Evolutionary conservation across 2,329 filamentous ascomycete genomes (phyloP), one percentile per base, ranked within the genome.

Genomic region (Alternaria incomplexa): DNA sequence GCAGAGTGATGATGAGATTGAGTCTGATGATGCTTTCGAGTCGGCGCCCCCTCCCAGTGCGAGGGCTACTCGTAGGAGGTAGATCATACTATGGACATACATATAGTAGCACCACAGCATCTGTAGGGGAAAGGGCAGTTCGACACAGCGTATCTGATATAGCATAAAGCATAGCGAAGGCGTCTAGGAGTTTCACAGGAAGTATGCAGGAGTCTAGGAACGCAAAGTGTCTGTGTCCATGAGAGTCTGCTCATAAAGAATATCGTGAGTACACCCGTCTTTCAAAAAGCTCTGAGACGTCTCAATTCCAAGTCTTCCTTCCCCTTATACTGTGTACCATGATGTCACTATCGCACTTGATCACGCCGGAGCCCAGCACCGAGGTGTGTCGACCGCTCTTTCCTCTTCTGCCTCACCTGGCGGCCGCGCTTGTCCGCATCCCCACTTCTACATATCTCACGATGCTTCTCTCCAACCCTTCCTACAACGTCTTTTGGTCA

Each of bases 1-100:
- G n/a, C 45, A 81, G 78, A 80, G 77, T 51, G 80, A 81, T 53
- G 80, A 81, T 57, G 80, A 81, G 57, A 81, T 81, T 6, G 79
- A 81, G 56, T 80, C 80, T 58, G 77, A 79, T 28, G 78, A 81
- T 60, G 80, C 79, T 17, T 81, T 81, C 55, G 80, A 81, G 54
- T 76, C 80, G 2, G 64, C 71, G 17, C 69, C 77, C 23, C 69
- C 69, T 22, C 50, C 53, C 8, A 62, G 58, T 32, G 56, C 75
- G 22, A 65, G 76, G 17, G 58, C 55, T 40, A 74, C 70, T 8
- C 68, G 77, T 32, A 73, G 73, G 56, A 72, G 73, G 60, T 78
- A 66, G 63, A 10, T 5, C 8, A 22, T 13, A 3, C 6, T 20
- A 12, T 11, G 3, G n/a, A 51, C 7, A 2, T 51, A 7, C 6